These are phyloP conservation scores for Azolla pinnata DNA, from an alignment of 75 land plant genomes.

Conservation along the genomic window DNA sequence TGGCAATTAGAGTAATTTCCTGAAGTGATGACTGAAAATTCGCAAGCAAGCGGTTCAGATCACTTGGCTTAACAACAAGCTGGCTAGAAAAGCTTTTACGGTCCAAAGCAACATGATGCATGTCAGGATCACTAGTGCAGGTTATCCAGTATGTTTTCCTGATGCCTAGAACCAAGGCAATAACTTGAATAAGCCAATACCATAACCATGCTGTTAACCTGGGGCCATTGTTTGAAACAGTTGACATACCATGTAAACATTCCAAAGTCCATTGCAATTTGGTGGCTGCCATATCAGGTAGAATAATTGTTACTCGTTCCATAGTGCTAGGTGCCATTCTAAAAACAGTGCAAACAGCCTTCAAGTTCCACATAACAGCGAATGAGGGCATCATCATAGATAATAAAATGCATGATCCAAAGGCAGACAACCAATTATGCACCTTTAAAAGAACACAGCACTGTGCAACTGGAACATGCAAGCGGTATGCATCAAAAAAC, in stretches of 20 bases:
- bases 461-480: conserved; percentile 39
- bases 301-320: conserved; percentile 46
- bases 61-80: conserved; percentile 79
- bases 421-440: conserved; percentile 2
- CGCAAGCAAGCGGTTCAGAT: conserved; percentile 61
- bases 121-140: conserved; percentile 81
- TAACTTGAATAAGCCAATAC: too few relatives aligned
- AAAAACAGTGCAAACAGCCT: conserved; percentile 78
- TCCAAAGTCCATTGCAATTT: conserved; percentile 64
- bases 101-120: conserved; percentile 77
- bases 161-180: conserved; percentile 53
- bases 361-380: neutral
- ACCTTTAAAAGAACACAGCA: conserved; percentile 92
- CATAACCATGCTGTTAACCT: too few relatives aligned
- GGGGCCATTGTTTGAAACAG: too few relatives aligned
- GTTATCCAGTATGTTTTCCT: conserved; percentile 79
- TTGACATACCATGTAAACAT: conserved; percentile 58
- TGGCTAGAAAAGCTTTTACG: conserved; percentile 58
- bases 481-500: conserved; percentile 56
- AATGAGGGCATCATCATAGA: too few relatives aligned
- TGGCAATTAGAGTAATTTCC: conserved; percentile 92
- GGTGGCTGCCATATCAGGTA: conserved; percentile 59
- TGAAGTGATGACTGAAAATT: conserved; percentile 92
- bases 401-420: too few relatives aligned
- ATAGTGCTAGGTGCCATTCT: conserved; percentile 63